Conservation (phyloP, 129 eudicot genomes). For the Lonicera japonica region DNA sequence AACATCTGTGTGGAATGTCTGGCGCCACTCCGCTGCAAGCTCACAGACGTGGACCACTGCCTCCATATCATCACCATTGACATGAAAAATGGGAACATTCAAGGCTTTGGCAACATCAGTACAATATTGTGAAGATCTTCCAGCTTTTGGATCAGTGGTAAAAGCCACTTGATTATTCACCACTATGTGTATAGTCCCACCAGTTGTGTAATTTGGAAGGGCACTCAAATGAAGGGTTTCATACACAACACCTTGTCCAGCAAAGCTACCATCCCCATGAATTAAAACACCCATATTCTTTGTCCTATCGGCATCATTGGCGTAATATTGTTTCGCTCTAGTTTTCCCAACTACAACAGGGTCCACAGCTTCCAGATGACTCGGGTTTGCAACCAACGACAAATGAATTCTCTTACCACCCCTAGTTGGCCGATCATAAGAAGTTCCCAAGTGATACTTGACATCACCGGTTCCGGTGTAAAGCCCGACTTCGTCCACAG, state of each 20-base stretch:
- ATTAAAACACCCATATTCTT: conserved; percentile 79
- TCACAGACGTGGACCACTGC: conserved; percentile 96
- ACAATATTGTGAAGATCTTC: conserved; percentile 97
- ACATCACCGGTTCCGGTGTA: conserved; percentile 99
- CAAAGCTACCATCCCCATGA: conserved; percentile 97
- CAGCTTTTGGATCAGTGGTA: conserved; percentile 86
- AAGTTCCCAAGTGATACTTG: conserved; percentile 92
- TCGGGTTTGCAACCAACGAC: conserved; percentile 94
- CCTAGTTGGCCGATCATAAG: conserved; percentile 96
- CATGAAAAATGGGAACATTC: conserved; percentile 92
- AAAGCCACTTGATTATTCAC: conserved; percentile 98
- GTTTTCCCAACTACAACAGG: conserved; percentile 97
- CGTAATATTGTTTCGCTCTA: conserved; percentile 87
- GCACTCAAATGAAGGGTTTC: conserved; percentile 97
- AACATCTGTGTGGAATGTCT: conserved; percentile 92
- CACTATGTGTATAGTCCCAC: conserved; percentile 94
- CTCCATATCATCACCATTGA: conserved; percentile 96
- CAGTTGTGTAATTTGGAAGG: conserved; percentile 94
- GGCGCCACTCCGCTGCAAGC: conserved; percentile 99
- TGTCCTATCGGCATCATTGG: conserved; percentile 75
- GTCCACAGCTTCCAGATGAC: conserved; percentile 98
- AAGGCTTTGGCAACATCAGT: conserved; percentile 98
- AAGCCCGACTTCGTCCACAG: conserved; percentile 83
- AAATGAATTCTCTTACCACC: conserved; percentile 92
- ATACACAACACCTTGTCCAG: conserved; percentile 96